A percentile compares a stretch with the other conserved stretches of the same genome.
Evolutionary conservation across 257 asterid genomes (phyloP).

Genomic region (Primulina huaijiensis): DNA sequence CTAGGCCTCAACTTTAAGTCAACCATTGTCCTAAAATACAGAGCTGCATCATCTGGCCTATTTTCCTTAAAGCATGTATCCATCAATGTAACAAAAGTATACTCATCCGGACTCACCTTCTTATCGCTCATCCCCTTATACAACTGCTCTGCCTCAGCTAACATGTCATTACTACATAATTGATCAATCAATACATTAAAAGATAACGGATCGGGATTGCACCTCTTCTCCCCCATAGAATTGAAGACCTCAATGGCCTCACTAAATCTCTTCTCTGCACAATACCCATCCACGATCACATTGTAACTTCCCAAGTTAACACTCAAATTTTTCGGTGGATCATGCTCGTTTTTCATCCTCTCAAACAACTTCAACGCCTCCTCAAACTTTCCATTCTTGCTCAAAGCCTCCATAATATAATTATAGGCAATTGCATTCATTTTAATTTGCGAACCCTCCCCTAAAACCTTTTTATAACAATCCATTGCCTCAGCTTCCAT

Average conservation of each 20-base stretch:
- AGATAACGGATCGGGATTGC: conserved; percentile 74
- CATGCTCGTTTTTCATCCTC: conserved; percentile 75
- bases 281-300: conserved; percentile 77
- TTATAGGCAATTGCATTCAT: conserved; percentile 74
- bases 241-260: conserved; percentile 70
- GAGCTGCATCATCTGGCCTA: conserved; percentile 76
- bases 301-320: conserved; percentile 87
- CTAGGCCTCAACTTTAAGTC: conserved; percentile 83
- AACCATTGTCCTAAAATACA: conserved; percentile 74
- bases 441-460: conserved; percentile 48
- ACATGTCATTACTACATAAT: conserved; percentile 61
- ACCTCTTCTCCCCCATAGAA: conserved; percentile 77
- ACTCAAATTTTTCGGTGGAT: conserved; percentile 68
- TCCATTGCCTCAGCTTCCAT: conserved; percentile 88
- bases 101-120: conserved; percentile 78
- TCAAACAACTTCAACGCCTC: conserved; percentile 72
- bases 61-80: conserved; percentile 76
- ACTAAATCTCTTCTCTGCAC: conserved; percentile 55
- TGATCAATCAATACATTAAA: conserved; percentile 77
- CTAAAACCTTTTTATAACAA: conserved; percentile 53
- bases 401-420: conserved; percentile 71
- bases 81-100: conserved; percentile 70
- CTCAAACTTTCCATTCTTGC: conserved; percentile 78
- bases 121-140: conserved; percentile 65
- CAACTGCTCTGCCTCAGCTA: conserved; percentile 74